Evolutionary conservation across 2,329 filamentous ascomycete species (phyloP).

Genomic region (Trichoderma sp.): DNA sequence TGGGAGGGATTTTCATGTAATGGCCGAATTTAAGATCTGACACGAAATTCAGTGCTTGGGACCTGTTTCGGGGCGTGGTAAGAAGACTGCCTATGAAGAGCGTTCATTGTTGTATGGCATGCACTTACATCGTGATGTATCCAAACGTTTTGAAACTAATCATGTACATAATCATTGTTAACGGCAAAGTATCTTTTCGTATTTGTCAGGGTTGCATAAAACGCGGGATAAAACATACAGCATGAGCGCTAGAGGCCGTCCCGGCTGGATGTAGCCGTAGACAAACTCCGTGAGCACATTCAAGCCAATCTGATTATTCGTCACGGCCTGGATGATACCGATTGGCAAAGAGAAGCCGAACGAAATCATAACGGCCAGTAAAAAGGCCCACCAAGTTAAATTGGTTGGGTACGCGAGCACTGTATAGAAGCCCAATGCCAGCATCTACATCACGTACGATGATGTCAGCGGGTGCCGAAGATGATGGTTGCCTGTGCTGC

Average conservation of each 20-base stretch:
- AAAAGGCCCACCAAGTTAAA: slow-evolving; percentile 69
- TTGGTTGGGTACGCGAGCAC: slow-evolving; percentile 64
- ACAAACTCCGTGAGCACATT: slow-evolving; percentile 76
- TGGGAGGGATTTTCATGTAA: slow-evolving; percentile 69
- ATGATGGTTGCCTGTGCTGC: slow-evolving; percentile 3
- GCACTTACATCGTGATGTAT: slow-evolving; percentile 54
- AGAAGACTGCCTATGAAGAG: neutral
- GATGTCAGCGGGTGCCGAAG: slow-evolving; percentile 7
- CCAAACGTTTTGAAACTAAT: slow-evolving; percentile 61
- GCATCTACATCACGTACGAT: slow-evolving; percentile 42
- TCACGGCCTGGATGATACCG: slow-evolving; percentile 67
- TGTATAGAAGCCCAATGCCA: slow-evolving; percentile 53
- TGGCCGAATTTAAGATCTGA: slow-evolving; percentile 69
- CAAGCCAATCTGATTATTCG: slow-evolving; percentile 68
- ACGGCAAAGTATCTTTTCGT: neutral
- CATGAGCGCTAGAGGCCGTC: slow-evolving; percentile 70
- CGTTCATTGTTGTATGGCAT: neutral
- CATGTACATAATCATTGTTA: neutral
- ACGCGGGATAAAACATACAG: slow-evolving; percentile 44
- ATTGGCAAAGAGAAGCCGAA: slow-evolving; percentile 64
- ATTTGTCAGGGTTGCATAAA: neutral
- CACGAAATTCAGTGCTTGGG: slow-evolving; percentile 62
- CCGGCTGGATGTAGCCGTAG: slow-evolving; percentile 72
- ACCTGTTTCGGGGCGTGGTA: slow-evolving; percentile 33
- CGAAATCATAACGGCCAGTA: slow-evolving; percentile 64